Evolutionary conservation across 208 protist species (phyloP).

Genomic region (Leishmania aethiopica): DNA sequence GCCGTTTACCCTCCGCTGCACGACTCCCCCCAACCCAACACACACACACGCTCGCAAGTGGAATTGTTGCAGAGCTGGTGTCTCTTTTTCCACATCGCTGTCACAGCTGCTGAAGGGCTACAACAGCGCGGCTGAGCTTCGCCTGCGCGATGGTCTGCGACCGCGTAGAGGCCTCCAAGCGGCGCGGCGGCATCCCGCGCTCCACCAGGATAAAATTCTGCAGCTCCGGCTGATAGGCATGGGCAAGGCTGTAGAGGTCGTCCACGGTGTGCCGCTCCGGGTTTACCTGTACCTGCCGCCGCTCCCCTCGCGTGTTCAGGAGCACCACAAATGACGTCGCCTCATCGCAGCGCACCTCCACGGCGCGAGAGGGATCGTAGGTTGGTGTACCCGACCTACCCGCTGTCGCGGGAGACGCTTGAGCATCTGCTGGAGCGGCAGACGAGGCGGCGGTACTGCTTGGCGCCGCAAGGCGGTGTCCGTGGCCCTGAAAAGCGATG

Average conservation of each 20-base stretch:
- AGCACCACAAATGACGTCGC: constrained; percentile 63
- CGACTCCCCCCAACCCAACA: too few relatives aligned
- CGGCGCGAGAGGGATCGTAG: constrained; percentile 24
- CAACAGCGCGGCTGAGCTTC: constrained; percentile 58
- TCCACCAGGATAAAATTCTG: constrained; percentile 55
- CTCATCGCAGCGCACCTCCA: constrained; percentile 46
- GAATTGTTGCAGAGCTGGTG: background rate
- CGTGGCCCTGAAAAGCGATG: constrained; percentile 65
- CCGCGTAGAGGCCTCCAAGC: constrained; percentile 35
- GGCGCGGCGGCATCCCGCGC: constrained; percentile 71
- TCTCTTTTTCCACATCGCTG: background rate
- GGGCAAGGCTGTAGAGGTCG: constrained; percentile 72
- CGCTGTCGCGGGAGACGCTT: background rate
- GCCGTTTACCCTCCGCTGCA: background rate
- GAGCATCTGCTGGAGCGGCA: constrained; percentile 5
- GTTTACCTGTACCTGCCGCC: constrained; percentile 72
- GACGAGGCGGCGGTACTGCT: constrained; percentile 4
- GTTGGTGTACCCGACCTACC: background rate
- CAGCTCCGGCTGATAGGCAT: constrained; percentile 42
- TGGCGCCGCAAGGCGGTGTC: constrained; percentile 44
- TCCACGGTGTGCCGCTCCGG: constrained; percentile 72
- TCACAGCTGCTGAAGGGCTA: constrained; percentile 61
- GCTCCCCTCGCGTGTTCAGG: constrained; percentile 62
- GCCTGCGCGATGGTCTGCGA: constrained; percentile 59
- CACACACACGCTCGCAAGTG: background rate